A percentile compares a stretch with the other conserved stretches of the same genome.
Evolutionary conservation across 75 land plant species (phyloP).

Genomic region (Ceratopteris richardii): DNA sequence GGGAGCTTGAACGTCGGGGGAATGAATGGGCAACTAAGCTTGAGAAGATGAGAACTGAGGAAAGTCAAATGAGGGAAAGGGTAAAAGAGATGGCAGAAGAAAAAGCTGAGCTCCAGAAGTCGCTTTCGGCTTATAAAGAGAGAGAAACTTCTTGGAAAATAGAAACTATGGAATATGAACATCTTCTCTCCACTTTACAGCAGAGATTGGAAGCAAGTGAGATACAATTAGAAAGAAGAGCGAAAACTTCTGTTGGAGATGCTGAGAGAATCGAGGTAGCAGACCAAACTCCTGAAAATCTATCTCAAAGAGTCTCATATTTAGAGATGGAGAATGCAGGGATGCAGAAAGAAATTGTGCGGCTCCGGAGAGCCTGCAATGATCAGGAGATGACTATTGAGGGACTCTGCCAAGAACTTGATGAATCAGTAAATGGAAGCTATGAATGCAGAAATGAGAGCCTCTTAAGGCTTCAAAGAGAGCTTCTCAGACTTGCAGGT

Average conservation of each 20-base stretch:
- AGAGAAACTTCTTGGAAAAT: slow-evolving; percentile 16
- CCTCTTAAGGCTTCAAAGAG: slow-evolving; percentile 10
- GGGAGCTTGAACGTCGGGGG: slow-evolving; percentile 18
- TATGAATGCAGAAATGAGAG: slow-evolving; percentile 8
- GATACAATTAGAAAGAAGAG: slow-evolving; percentile 7
- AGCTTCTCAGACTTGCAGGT: slow-evolving; percentile 22
- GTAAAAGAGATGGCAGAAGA: slow-evolving; percentile 27
- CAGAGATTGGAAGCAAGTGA: slow-evolving; percentile 19
- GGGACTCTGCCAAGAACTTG: slow-evolving; percentile 8
- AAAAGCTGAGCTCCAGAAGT: slow-evolving; percentile 19
- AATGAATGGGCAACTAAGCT: slow-evolving; percentile 10
- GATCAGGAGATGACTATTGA: slow-evolving; percentile 6
- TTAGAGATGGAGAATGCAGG: slow-evolving; percentile 25
- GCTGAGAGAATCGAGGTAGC: slow-evolving; percentile 9
- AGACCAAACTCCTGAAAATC: slow-evolving; percentile 9
- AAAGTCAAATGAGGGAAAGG: slow-evolving; percentile 12
- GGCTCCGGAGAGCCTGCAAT: slow-evolving; percentile 4
- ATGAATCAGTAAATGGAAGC: slow-evolving; percentile 5
- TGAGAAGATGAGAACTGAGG: slow-evolving; percentile 13
- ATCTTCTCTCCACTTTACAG: slow-evolving; percentile 7
- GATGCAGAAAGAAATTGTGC: slow-evolving; percentile 20
- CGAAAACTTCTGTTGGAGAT: slow-evolving; percentile 2
- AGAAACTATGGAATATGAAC: slow-evolving; percentile 17
- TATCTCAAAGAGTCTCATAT: slow-evolving; percentile 14
- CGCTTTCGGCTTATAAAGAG: slow-evolving; percentile 11